Conservation (phyloP, 768 basidiomycete genomes). For the Clitopilus hobsonii region DNA sequence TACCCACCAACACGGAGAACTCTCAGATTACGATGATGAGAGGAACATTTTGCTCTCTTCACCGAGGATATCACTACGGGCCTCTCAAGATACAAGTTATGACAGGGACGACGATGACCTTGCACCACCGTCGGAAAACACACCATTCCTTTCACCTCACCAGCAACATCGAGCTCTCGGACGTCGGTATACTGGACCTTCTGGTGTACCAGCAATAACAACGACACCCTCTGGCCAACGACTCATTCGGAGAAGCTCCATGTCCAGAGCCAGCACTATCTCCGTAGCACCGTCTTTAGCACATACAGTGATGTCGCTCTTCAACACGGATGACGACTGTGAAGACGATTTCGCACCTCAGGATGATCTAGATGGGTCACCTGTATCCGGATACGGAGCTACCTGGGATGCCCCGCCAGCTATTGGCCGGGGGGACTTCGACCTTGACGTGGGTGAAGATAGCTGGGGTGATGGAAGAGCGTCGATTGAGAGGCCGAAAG, state of each 20-base stretch:
- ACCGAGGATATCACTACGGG: background rate
- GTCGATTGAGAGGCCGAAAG: background rate
- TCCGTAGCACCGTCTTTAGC: constrained; percentile 62
- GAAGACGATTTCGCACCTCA: constrained; percentile 27
- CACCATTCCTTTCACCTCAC: background rate
- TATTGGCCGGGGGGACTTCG: constrained; percentile 4
- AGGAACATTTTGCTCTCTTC: background rate
- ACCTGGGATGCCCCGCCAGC: constrained; percentile 2
- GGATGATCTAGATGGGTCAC: constrained; percentile 11
- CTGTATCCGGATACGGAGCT: constrained; percentile 2
- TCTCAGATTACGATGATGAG: background rate
- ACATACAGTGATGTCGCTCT: constrained; percentile 68
- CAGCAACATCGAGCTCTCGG: background rate
- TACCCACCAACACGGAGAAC: background rate
- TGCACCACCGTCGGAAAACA: background rate
- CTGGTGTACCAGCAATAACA: background rate
- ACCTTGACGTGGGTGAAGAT: background rate
- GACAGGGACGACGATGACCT: background rate
- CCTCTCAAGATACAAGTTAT: background rate
- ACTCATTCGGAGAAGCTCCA: constrained; percentile 20
- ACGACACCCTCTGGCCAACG: background rate
- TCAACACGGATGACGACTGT: constrained; percentile 43
- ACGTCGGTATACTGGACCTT: background rate
- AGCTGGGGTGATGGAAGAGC: background rate
- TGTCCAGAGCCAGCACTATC: constrained; percentile 50